These are phyloP conservation scores for Naganishia antarctica DNA, from an alignment of 768 basidiomycete species.

Conservation along the genomic window DNA sequence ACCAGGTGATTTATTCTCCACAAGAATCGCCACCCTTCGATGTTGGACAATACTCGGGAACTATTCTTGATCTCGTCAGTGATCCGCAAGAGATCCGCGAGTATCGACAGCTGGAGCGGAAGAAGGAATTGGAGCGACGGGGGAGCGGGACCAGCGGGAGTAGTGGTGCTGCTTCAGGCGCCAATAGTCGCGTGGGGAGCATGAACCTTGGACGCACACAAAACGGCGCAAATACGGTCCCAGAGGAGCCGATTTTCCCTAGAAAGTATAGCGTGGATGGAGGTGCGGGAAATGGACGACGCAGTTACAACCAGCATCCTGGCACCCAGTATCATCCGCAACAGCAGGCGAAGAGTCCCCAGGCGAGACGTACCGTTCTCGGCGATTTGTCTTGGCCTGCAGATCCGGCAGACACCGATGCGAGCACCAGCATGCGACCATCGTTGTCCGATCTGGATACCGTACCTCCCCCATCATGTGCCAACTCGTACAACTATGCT, in stretches of 20 bases:
- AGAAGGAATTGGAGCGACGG: not conserved
- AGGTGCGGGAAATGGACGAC: no score
- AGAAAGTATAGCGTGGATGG: no score
- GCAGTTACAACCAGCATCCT: no score
- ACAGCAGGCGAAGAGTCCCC: no score
- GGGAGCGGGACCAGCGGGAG: not conserved
- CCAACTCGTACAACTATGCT: not conserved
- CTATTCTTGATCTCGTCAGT: conserved; percentile 3
- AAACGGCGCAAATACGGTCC: not conserved
- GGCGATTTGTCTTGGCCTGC: no score
- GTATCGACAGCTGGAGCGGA: conserved; percentile 3
- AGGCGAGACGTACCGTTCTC: no score
- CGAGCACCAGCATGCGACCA: no score
- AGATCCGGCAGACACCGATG: not conserved
- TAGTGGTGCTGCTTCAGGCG: not conserved
- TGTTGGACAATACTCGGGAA: not conserved
- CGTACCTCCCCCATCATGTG: not conserved
- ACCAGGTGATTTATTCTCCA: not conserved
- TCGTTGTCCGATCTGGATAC: no score
- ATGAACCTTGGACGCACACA: not conserved
- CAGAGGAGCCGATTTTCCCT: no score
- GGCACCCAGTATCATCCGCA: no score
- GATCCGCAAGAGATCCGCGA: conserved; percentile 8
- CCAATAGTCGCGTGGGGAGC: not conserved
- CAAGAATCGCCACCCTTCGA: not conserved